These are phyloP conservation scores for Bombardia bombarda DNA, from an alignment of 495 filamentous ascomycete species.

Conservation along the genomic window DNA sequence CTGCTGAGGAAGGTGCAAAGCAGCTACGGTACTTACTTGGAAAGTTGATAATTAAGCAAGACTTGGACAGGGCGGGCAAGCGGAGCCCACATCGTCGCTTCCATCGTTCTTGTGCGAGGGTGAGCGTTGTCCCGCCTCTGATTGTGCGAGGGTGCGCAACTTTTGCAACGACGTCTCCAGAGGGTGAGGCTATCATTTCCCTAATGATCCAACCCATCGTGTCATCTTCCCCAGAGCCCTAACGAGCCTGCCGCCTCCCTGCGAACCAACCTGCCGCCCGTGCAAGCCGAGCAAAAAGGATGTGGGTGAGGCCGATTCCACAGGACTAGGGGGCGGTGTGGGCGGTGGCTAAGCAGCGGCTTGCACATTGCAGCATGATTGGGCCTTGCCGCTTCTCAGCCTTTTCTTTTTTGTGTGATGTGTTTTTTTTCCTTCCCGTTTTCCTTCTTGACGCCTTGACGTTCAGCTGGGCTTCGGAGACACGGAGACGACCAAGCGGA, in stretches of 20 bases:
- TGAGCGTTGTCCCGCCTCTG: too few species aligned
- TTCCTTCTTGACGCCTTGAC: background rate
- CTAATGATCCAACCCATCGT: too few species aligned
- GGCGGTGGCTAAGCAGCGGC: constrained; percentile 23
- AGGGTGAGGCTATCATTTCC: constrained; percentile 11
- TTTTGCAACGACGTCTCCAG: constrained; percentile 2
- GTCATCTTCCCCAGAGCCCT: background rate
- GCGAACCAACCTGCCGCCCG: background rate
- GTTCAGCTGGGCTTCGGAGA: background rate
- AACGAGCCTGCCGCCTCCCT: background rate
- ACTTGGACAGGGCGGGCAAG: constrained; percentile 2
- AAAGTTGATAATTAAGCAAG: too few species aligned
- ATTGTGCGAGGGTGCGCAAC: too few species aligned
- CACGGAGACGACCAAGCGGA: background rate
- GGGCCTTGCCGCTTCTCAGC: constrained; percentile 10
- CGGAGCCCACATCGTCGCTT: constrained; percentile 4
- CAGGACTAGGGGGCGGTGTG: constrained; percentile 22
- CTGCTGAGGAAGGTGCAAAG: too few species aligned
- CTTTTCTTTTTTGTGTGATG: constrained; percentile 1
- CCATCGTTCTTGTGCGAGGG: constrained; percentile 6
- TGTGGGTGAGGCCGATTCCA: constrained; percentile 12
- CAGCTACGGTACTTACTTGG: too few species aligned
- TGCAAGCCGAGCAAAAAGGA: constrained; percentile 6
- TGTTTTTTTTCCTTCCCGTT: background rate
- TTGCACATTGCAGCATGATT: too few species aligned